Percentiles rank a stretch among this genome's conserved stretches.
Evolutionary conservation across 192 early-diverging fungal genomes (phyloP).

Genomic region (Gamsiella multidivaricata): DNA sequence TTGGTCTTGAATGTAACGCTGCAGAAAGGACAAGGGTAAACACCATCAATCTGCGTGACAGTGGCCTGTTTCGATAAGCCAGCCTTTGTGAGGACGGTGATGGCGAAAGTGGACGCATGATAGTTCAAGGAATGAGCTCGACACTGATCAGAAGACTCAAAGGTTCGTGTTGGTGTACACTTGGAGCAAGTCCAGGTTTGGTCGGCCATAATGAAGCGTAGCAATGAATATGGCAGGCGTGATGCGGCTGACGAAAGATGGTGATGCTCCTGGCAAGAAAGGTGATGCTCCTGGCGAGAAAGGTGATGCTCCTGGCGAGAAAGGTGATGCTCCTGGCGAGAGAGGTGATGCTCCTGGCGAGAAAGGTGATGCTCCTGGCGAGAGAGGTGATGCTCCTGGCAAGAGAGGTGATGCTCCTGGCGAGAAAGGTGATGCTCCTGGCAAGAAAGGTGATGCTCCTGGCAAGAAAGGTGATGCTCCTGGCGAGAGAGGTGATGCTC

Average conservation of each 20-base stretch:
- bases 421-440: no score
- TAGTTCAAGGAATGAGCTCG: slow-evolving; percentile 10
- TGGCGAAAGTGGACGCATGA: background rate
- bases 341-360: background rate
- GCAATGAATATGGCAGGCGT: no score
- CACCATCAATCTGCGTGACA: slow-evolving; percentile 14
- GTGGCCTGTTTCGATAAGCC: slow-evolving; percentile 13
- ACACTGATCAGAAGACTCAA: slow-evolving; percentile 4
- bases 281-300: background rate
- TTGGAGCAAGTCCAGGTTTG: slow-evolving; percentile 10
- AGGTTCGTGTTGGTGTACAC: slow-evolving; percentile 11
- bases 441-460: no score
- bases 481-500: no score
- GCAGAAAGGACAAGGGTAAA: slow-evolving; percentile 11
- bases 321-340: background rate
- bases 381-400: no score
- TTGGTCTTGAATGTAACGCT: slow-evolving; percentile 5
- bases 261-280: background rate
- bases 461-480: no score
- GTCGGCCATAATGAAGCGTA: background rate
- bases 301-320: background rate
- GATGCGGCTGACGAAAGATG: background rate
- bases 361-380: slow-evolving; percentile 1
- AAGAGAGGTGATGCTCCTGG: no score
- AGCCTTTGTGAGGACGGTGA: slow-evolving; percentile 7